Evolutionary conservation across 805 yeast genomes (phyloP), one percentile per base, ranked within the genome.

Genomic region (Kodamaea sagamina): DNA sequence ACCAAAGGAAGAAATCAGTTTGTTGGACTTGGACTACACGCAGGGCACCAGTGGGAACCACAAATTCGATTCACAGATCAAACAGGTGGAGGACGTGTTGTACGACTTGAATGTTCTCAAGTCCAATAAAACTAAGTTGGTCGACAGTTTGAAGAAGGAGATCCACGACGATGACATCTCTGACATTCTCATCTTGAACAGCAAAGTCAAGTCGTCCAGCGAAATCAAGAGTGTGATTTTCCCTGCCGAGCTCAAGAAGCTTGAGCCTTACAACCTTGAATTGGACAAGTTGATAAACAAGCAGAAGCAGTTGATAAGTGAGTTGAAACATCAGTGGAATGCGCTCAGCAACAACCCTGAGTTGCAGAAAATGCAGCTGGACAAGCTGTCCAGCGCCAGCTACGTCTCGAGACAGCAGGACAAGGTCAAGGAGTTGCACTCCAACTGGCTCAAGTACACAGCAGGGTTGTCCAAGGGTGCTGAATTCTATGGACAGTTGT

Each of bases 151-250:
- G 54, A 89, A 89, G 56, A 74, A 70, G 5, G 77, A 77, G 37
- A 81, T 86, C 25, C 93, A 83, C 54, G 72, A 75, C 10, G 98
- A 92, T 63, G 97, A 92, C 58, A 88, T 89, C 39, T 84, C 96
- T 0, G 82, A 84, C 41, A 69, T 83, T 9, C 70, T 92, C 24
- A 77, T 92, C 6, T 68, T 83, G 50, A 84, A 86, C 57, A 66
- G 72, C 47, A 79, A 77, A 47, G 74, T 77, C 34, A 75, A 74
- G 28, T 67, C 79, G 4, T 79, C 78, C 6, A 72, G 77, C 35
- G 89, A 84, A 45, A 71, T 80, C 46, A 74, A 73, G 49, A 67
- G 74, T 7, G 63, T 67, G 24, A 71, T 71, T 12, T 89, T 90
- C 58, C 77, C 80, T 12, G 75, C 77, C 44, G 96, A 89, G 59